Conservation (phyloP, 1,139 yeast species). For the Spencermartinsiella ligniputridi region DNA sequence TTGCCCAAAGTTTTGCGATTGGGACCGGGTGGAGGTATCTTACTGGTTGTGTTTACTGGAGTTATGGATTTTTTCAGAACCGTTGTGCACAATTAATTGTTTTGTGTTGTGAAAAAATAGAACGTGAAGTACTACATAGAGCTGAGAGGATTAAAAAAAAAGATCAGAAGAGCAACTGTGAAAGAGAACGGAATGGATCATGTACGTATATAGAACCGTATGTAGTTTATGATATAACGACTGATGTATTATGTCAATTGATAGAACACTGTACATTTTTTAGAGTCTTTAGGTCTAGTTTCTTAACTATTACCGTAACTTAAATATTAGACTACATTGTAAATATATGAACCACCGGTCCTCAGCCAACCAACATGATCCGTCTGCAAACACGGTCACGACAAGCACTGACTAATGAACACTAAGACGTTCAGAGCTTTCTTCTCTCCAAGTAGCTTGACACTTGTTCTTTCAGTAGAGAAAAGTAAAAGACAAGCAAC, state of each 20-base stretch:
- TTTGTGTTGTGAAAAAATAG: background rate
- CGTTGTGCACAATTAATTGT: too few species aligned
- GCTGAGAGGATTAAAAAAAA: background rate
- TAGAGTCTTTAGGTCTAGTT: too few species aligned
- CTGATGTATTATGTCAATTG: background rate
- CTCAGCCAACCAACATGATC: constrained; percentile 39
- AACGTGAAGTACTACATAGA: background rate
- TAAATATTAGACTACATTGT: too few species aligned
- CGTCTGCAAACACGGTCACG: constrained; percentile 36
- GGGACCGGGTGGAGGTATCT: constrained; percentile 99
- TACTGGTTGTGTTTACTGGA: constrained; percentile 89
- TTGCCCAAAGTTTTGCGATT: constrained; percentile 94
- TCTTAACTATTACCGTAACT: too few species aligned
- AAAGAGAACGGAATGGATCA: too few species aligned
- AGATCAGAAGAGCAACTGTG: background rate
- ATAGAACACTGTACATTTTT: too few species aligned
- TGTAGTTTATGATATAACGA: background rate
- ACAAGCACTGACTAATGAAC: constrained; percentile 25
- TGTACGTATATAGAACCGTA: background rate
- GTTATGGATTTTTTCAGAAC: constrained; percentile 92
- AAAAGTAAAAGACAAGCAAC: constrained; percentile 49
- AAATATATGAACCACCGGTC: constrained; percentile 61
- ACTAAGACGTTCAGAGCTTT: constrained; percentile 49
- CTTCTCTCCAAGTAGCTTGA: constrained; percentile 64
- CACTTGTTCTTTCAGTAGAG: constrained; percentile 46